Base-by-base conservation (phyloP, 441 rosid species). In the Euphorbia schlechtendalii region DNA sequence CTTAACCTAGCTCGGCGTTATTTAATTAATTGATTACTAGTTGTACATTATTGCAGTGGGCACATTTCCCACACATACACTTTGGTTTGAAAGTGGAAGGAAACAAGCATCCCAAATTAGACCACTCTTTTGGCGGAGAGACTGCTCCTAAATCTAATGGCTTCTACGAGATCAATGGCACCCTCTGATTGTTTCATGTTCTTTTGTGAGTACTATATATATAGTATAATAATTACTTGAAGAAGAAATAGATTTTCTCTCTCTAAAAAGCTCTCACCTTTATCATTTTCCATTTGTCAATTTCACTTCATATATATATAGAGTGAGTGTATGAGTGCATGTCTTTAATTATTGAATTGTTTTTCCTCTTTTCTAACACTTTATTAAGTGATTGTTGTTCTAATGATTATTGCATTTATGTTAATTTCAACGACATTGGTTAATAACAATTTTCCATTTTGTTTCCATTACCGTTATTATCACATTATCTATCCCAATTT, bases 31-130 rank as follows among this genome's bases (percentile, higher is more conserved):
- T n/a, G n/a, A n/a, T n/a, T n/a, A n/a, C n/a, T n/a, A n/a, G n/a
- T n/a, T n/a, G n/a, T n/a, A n/a, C n/a, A n/a, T 54, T 36, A 59
- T 43, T 80, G 83, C 79, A 94, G 99, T 94, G 99, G 99, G 99
- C 99, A 77, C 97, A 94, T 84, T 90, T 86, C 67, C 99, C 99
- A 66, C 96, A 84, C 74, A 89, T 94, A 70, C 96, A 94, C 82
- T 90, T 86, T 74, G 96, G 96, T 40, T 68, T 86, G 73, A 93
- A 87, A 80, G 75, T 86, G 86, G 96, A 93, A 54, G 85, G 90
- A 61, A 88, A 80, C 82, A 88, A 86, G 78, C 84, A 80, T 76
- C 86, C 82, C 22, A 84, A 81, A 71, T 59, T 84, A 65, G 90
- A 88, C 78, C 86, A 83, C 65, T 38, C 86, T 65, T 70, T 78